Percentiles rank a stretch among this genome's conserved stretches.
These are phyloP conservation scores for Marasmius tenuissimus DNA, from an alignment of 1,284 basidiomycete species.

Conservation along the genomic window DNA sequence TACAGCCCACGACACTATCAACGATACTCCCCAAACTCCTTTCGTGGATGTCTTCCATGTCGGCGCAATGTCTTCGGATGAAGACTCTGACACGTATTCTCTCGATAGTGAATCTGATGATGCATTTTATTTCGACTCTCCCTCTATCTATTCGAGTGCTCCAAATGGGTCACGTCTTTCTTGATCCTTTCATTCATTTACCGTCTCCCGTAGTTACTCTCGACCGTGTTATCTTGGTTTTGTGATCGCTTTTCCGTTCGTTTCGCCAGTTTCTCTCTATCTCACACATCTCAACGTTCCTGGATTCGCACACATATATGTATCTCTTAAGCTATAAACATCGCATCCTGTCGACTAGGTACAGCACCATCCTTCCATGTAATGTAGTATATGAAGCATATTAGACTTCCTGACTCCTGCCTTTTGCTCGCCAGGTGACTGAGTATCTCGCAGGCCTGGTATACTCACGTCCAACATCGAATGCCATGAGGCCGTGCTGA, in stretches of 20 bases:
- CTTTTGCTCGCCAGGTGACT: too few relatives aligned
- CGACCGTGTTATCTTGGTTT: not conserved
- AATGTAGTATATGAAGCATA: too few relatives aligned
- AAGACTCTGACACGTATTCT: slow-evolving; percentile 51
- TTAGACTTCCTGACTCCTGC: too few relatives aligned
- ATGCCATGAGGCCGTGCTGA: too few relatives aligned
- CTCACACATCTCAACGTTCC: not conserved
- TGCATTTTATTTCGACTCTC: slow-evolving; percentile 69
- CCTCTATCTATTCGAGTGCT: slow-evolving; percentile 36
- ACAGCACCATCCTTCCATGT: too few relatives aligned
- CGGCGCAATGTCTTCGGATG: slow-evolving; percentile 41
- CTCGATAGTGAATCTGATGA: slow-evolving; percentile 62
- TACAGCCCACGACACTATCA: slow-evolving; percentile 46
- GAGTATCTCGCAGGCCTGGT: too few relatives aligned
- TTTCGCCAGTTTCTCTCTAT: not conserved
- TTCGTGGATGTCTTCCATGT: slow-evolving; percentile 77
- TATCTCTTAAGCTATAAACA: too few relatives aligned
- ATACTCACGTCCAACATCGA: too few relatives aligned
- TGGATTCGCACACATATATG: too few relatives aligned
- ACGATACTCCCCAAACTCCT: slow-evolving; percentile 67
- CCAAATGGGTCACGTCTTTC: slow-evolving; percentile 36
- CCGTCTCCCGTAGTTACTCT: not conserved
- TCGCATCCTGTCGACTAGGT: too few relatives aligned
- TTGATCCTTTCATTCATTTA: not conserved
- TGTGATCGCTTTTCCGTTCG: not conserved